phyloP scores from a whole-genome alignment of 1,284 basidiomycete species.

The Rhizopogon parksii region DNA sequence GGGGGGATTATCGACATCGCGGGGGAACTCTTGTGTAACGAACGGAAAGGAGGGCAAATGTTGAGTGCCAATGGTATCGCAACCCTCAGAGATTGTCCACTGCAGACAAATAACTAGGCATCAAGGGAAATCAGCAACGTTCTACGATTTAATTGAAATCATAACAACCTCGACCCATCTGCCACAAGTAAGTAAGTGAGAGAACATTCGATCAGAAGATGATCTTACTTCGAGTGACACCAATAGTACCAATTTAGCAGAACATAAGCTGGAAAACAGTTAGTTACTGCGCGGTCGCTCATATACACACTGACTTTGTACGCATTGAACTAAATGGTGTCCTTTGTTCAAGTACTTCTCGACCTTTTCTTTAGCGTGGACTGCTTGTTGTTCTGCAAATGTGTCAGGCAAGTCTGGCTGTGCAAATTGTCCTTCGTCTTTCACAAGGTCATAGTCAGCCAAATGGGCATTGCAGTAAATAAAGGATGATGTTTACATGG shows the following conservation, averaged over 20 bases:
- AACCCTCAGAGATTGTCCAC: slow-evolving; percentile 51
- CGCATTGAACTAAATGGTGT: slow-evolving; percentile 49
- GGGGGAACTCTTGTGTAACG: slow-evolving; percentile 46
- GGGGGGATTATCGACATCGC: slow-evolving; percentile 52
- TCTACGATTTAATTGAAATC: neutral
- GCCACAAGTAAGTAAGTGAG: neutral
- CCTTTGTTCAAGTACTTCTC: slow-evolving; percentile 45
- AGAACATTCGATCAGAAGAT: neutral
- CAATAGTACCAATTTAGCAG: slow-evolving; percentile 68
- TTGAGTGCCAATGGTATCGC: slow-evolving; percentile 62
- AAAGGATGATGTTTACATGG: slow-evolving; percentile 3
- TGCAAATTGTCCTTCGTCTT: slow-evolving; percentile 28
- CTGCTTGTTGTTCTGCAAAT: slow-evolving; percentile 63
- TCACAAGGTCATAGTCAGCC: slow-evolving; percentile 36
- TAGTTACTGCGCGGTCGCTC: neutral
- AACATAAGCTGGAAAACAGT: slow-evolving; percentile 41
- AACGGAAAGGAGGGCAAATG: slow-evolving; percentile 60
- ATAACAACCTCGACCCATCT: slow-evolving; percentile 66
- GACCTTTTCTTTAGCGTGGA: slow-evolving; percentile 45
- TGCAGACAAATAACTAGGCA: slow-evolving; percentile 50
- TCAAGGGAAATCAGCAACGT: slow-evolving; percentile 7
- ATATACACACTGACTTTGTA: slow-evolving; percentile 44
- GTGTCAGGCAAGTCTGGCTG: slow-evolving; percentile 34
- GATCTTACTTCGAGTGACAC: slow-evolving; percentile 56
- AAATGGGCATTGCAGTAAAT: slow-evolving; percentile 46